A percentile compares a stretch with the other conserved stretches of the same genome.
Conservation (phyloP, 2,329 filamentous ascomycete genomes). For the Chrysoporthe cubensis region DNA sequence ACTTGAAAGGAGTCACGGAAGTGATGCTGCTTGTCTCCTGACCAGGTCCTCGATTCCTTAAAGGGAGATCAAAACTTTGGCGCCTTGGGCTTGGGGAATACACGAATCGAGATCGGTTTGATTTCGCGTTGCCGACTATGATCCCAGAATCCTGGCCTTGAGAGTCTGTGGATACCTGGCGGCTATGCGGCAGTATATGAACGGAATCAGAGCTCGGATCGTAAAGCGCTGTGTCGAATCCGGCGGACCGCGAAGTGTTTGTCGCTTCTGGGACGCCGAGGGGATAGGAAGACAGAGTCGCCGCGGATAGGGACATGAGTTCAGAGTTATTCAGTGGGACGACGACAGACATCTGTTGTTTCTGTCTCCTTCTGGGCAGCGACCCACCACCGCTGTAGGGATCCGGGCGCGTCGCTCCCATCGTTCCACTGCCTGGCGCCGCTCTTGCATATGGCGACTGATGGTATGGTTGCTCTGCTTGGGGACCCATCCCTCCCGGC, state of each 20-base stretch:
- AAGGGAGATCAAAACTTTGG: slow-evolving; percentile 19
- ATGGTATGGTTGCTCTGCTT: slow-evolving; percentile 6
- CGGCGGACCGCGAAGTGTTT: slow-evolving; percentile 18
- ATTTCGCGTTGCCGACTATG: neutral
- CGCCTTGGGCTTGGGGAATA: slow-evolving; percentile 16
- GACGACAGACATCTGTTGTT: slow-evolving; percentile 18
- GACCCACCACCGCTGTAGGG: neutral
- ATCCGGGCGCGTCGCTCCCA: slow-evolving; percentile 12
- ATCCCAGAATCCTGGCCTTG: neutral
- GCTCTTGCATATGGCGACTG: slow-evolving; percentile 22
- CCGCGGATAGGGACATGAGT: slow-evolving; percentile 23
- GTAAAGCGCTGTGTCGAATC: slow-evolving; percentile 25
- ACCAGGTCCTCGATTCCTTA: neutral
- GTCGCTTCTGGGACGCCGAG: slow-evolving; percentile 14
- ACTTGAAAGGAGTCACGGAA: slow-evolving; percentile 4
- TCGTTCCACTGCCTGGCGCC: slow-evolving; percentile 14
- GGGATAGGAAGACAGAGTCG: slow-evolving; percentile 24
- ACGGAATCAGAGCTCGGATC: slow-evolving; percentile 22
- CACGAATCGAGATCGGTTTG: slow-evolving; percentile 9
- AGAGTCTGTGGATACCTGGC: slow-evolving; percentile 10
- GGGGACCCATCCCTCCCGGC: slow-evolving; percentile 23
- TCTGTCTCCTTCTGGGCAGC: neutral
- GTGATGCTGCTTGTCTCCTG: slow-evolving; percentile 10
- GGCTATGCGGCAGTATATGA: slow-evolving; percentile 17
- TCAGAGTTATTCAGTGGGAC: slow-evolving; percentile 22